A percentile compares a stretch with the other conserved stretches of the same genome.
Conservation (phyloP, 2,329 filamentous ascomycete genomes). For the Diplocarpon mali region DNA sequence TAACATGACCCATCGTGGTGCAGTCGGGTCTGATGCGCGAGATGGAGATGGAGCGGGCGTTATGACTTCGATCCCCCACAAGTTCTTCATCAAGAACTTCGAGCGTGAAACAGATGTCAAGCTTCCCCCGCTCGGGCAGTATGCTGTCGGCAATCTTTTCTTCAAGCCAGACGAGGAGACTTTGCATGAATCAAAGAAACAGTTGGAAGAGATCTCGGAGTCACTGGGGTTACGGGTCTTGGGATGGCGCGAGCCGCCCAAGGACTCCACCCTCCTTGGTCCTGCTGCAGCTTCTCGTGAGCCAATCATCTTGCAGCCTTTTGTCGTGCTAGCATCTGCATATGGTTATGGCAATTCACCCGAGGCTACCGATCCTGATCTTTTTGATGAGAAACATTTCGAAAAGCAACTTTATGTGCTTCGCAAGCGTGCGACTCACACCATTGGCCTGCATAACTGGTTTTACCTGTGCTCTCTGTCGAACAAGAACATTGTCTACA, state of each 20-base stretch:
- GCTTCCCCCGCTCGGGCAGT: constrained; percentile 80
- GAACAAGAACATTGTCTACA: constrained; percentile 99
- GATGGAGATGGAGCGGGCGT: constrained; percentile 98
- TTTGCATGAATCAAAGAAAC: constrained; percentile 78
- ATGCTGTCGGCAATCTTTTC: constrained; percentile 95
- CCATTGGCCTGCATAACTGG: constrained; percentile 94
- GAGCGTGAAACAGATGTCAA: constrained; percentile 80
- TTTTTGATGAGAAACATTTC: constrained; percentile 77
- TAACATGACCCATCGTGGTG: constrained; percentile 99
- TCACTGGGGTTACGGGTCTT: constrained; percentile 79
- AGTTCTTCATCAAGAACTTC: constrained; percentile 98
- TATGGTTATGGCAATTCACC: constrained; percentile 77
- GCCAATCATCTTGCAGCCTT: constrained; percentile 90
- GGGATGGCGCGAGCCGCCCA: constrained; percentile 91
- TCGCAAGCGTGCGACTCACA: constrained; percentile 88
- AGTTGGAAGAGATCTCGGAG: constrained; percentile 89
- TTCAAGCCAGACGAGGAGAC: constrained; percentile 94
- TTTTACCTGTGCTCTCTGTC: constrained; percentile 93
- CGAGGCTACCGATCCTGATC: constrained; percentile 63
- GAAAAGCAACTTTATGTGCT: constrained; percentile 91
- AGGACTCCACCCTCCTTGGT: constrained; percentile 85
- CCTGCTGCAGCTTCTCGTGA: constrained; percentile 89
- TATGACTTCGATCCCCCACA: constrained; percentile 98
- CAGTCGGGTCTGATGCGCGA: constrained; percentile 92
- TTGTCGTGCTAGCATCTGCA: constrained; percentile 75